Evolutionary conservation across 257 asterid genomes (phyloP).

Genomic region (Nicotiana attenuata): DNA sequence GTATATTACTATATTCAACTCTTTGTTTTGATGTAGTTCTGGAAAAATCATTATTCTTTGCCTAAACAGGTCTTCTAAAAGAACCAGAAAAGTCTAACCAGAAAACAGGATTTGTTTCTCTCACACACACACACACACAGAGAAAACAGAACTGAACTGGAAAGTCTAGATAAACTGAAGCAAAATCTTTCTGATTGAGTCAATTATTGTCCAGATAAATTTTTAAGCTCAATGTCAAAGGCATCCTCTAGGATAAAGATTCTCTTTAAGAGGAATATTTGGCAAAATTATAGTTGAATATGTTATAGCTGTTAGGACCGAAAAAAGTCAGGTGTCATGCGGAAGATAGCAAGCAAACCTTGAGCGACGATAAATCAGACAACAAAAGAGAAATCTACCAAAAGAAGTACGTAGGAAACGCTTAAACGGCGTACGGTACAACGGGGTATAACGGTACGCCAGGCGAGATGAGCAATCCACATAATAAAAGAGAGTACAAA

Average conservation of each 20-base stretch:
- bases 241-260: neutral
- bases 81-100: neutral
- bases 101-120: neutral
- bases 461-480: no score
- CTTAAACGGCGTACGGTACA: no score
- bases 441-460: no score
- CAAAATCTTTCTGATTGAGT: neutral
- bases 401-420: no score
- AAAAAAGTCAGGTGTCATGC: no score
- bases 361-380: no score
- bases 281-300: neutral
- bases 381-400: no score
- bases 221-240: neutral
- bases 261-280: neutral
- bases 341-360: no score
- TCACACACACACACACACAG: neutral
- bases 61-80: neutral
- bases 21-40: neutral
- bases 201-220: neutral
- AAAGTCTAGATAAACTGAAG: neutral
- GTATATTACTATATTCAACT: neutral
- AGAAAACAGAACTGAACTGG: neutral
- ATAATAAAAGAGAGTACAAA: no score
- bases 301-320: no score
- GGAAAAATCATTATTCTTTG: neutral